Evolutionary conservation across 2,329 filamentous ascomycete genomes (phyloP).

Genomic region (Cordyceps tenuipes): DNA sequence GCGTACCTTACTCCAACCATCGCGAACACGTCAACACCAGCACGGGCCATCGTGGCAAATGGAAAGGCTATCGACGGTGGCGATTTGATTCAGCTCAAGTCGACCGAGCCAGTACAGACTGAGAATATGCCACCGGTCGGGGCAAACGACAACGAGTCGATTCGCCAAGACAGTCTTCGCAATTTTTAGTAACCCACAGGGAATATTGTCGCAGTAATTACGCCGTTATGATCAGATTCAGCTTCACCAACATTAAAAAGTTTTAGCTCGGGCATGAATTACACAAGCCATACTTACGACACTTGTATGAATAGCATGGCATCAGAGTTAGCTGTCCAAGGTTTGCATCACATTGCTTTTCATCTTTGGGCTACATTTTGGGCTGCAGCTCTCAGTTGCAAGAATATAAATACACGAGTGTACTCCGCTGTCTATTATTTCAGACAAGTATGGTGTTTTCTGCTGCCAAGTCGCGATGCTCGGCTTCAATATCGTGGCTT

Average conservation of each 20-base stretch:
- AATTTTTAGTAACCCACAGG: conserved; percentile 9
- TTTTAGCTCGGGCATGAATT: conserved; percentile 13
- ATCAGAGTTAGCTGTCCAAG: conserved; percentile 11
- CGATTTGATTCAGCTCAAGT: conserved; percentile 14
- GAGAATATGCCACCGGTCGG: conserved; percentile 32
- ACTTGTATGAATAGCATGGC: conserved; percentile 15
- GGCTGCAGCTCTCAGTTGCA: not conserved
- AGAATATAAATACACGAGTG: conserved; percentile 5
- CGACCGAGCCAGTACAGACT: conserved; percentile 23
- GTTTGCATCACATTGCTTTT: conserved; percentile 6
- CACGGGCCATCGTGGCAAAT: conserved; percentile 21
- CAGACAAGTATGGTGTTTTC: not conserved
- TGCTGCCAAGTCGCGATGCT: not conserved
- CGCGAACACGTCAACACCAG: conserved; percentile 28
- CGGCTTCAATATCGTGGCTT: not conserved
- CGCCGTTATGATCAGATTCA: conserved; percentile 6
- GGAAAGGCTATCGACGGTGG: conserved; percentile 20
- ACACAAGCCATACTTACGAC: conserved; percentile 12
- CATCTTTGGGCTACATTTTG: conserved; percentile 3
- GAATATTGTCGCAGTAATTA: conserved; percentile 9
- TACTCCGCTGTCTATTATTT: conserved; percentile 1
- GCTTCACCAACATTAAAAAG: conserved; percentile 11
- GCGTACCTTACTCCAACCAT: conserved; percentile 40
- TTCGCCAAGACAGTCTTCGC: conserved; percentile 11
- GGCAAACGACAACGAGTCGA: not conserved